Evolutionary conservation across 768 basidiomycete genomes (phyloP), one percentile per base, ranked within the genome.

Genomic region (Phylloporus scabripes): DNA sequence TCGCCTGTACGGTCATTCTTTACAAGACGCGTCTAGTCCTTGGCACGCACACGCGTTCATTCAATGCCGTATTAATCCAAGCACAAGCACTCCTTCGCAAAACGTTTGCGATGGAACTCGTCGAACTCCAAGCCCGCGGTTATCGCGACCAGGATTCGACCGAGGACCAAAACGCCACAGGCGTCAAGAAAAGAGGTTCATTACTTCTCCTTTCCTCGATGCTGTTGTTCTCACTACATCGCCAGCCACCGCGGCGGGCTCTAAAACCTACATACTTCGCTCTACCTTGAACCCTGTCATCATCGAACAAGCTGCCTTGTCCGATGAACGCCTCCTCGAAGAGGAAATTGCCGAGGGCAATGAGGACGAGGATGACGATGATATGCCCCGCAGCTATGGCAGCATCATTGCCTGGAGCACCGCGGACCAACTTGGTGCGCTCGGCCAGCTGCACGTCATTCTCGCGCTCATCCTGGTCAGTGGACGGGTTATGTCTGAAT

Each of bases 251-350:
- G 70, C 79, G 5, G 60, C 75, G 2, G 80, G 86, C 1, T 82
- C 87, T 1, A 92, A 89, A 60, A 81, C 81, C 6, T 98, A 87
- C 62, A 87, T 94, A 38, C 72, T 96, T 15, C 85, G 92, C 40
- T 93, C 92, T 1, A 70, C 64, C 1, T 75, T 96, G 14, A 71
- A 89, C 47, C 65, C 79, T 0, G 53, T 63, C 11, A 69, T 95
- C 45, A 80, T 93, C 44, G 78, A 80, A 48, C 69, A 74, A 26
- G 82, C 88, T 1, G 73, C 78, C 2, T 58, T 74, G 14, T 74
- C 79, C 0, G 77, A 79, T 44, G 64, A 68, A 26, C 65, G 63
- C 5, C 67, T 71, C 17, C 57, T 67, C 15, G 70, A 82, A 53
- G 76, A 77, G 42, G 73, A 79, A 43, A 74, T 81, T 32, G 67